Conservation (phyloP, 1,284 basidiomycete genomes). For the Heterobasidion annosum region DNA sequence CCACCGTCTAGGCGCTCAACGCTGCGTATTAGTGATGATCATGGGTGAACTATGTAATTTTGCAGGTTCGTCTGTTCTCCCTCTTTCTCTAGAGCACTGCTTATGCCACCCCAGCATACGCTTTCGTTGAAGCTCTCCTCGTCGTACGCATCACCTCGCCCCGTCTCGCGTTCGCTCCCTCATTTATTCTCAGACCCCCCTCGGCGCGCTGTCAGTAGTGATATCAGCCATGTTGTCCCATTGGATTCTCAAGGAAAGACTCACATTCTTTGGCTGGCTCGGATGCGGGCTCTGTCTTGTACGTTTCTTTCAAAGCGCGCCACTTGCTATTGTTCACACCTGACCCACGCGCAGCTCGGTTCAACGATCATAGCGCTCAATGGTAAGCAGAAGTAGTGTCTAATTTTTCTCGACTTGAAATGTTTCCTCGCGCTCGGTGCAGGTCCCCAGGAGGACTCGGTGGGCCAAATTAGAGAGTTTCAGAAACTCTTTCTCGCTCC, state of each 20-base stretch:
- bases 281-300: conserved; percentile 87
- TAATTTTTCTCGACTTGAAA: background rate
- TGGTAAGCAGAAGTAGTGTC: conserved; percentile 26
- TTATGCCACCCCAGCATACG: conserved; percentile 53
- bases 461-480: conserved; percentile 78
- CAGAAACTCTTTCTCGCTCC: conserved; percentile 79
- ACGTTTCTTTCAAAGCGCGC: conserved; percentile 16
- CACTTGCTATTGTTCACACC: background rate
- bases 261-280: conserved; percentile 90
- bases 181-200: conserved; percentile 58
- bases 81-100: background rate
- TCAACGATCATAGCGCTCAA: conserved; percentile 81
- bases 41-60: conserved; percentile 79
- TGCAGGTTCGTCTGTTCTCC: conserved; percentile 39
- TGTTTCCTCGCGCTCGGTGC: background rate
- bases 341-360: conserved; percentile 50
- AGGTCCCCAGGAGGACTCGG: conserved; percentile 77
- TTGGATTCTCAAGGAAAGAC: conserved; percentile 86
- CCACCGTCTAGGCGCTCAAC: conserved; percentile 2
- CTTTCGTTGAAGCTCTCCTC: conserved; percentile 84
- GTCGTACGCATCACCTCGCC: conserved; percentile 46
- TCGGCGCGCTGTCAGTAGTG: conserved; percentile 95
- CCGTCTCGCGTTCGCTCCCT: conserved; percentile 4
- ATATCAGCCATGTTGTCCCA: conserved; percentile 92
- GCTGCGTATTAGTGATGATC: conserved; percentile 58